Base-by-base conservation (phyloP, 192 early-diverging fungal species). In the Spizellomyces sp. region DNA sequence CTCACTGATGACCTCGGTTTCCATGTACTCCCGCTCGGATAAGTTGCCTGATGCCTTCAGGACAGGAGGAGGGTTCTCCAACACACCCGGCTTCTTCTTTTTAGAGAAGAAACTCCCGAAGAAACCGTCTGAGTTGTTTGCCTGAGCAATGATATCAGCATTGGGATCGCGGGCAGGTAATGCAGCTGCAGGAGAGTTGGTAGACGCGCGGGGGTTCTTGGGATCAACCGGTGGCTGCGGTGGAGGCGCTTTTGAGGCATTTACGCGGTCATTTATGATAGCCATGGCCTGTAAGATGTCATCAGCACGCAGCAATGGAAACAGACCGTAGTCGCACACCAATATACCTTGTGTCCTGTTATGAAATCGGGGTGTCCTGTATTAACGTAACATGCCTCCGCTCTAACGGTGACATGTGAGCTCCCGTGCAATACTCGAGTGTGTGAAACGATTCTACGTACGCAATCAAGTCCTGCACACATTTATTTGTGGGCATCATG, bases 341-440 rank as follows among this genome's bases (percentile, higher is more conserved):
- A 46, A 8, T n/a, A 59, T 80, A 80, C 27, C 62, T 90, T 91
- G 84, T 98, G 96, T 43, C 98, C 98, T 74, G 89, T 95, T 76
- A 99, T 85, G 81, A 99, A 99, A 76, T 99, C 96, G 6, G 96
- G 96, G 77, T 99, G 98, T 6, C 86, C 96, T 8, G 98, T 99
- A 86, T 99, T 99, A 83, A 99, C 90, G 79, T 99, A 99, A 76
- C 88, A 89, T 15, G 92, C 84, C 82, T 99, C 96, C 87, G 95
- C 96, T 22, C 86, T 92, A 73, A 57, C 42, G 36, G 48, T 68
- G 41, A 8, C 65, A 78, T 46, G 14, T 6, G 48, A 81, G 12
- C 57, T 54, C 27, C 12, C n/a, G 17, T 15, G 56, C 27, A 80
- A 74, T 44, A 79, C 5, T n/a, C 62, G 70, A 47, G 5, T 75